Conservation (phyloP, 2,329 filamentous ascomycete species). For the Cryphonectria nitschkei region DNA sequence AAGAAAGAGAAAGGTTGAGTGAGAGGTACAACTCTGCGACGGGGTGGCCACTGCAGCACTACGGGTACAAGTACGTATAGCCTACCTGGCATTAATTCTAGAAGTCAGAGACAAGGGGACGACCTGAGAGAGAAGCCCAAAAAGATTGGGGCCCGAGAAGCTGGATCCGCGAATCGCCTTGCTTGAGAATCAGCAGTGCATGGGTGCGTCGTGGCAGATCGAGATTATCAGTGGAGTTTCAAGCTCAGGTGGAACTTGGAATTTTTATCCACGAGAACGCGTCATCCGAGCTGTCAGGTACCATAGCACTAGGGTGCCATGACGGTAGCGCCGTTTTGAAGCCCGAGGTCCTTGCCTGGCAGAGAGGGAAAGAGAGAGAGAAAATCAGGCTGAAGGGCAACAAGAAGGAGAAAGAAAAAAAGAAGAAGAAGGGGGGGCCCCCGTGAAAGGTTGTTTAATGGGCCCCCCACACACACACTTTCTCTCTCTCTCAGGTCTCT, state of each 20-base stretch:
- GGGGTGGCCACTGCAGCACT: no score
- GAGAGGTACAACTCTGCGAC: not conserved
- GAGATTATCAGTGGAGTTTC: conserved; percentile 22
- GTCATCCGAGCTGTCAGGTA: conserved; percentile 5
- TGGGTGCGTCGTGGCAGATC: conserved; percentile 25
- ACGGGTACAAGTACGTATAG: not conserved
- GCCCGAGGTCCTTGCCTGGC: not conserved
- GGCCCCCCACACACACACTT: no score
- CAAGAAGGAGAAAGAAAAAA: no score
- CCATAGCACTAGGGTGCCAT: not conserved
- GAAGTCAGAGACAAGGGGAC: not conserved
- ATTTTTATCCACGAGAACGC: conserved; percentile 2
- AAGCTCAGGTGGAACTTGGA: not conserved
- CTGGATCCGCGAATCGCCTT: conserved; percentile 24
- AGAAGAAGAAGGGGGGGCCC: no score
- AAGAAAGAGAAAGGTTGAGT: not conserved
- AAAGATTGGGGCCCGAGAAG: conserved; percentile 17
- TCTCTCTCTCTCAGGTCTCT: not conserved
- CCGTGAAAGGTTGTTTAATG: not conserved
- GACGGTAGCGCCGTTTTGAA: not conserved
- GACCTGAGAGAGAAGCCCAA: not conserved
- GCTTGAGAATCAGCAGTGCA: conserved; percentile 21
- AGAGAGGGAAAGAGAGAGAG: no score
- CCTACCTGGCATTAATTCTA: not conserved
- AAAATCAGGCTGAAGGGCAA: not conserved